Evolutionary conservation across 73 alveolate species (phyloP).

Genomic region (Strombidium stylifer): DNA sequence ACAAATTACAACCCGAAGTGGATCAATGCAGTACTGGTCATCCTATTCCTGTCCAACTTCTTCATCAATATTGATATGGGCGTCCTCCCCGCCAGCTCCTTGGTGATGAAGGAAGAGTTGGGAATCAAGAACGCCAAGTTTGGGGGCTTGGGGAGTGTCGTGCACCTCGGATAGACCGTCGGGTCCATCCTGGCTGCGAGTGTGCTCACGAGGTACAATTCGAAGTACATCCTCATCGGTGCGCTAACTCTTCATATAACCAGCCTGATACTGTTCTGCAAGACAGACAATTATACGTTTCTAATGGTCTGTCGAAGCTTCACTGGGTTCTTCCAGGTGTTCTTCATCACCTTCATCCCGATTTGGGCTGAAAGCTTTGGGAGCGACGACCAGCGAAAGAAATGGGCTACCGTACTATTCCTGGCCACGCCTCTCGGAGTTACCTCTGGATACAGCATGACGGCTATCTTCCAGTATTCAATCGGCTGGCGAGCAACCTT

Average conservation of each 20-base stretch:
- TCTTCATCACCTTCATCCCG: slow-evolving; percentile 74
- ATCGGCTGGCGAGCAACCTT: slow-evolving; percentile 71
- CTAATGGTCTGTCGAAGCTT: slow-evolving; percentile 58
- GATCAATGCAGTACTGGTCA: not conserved
- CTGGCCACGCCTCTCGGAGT: slow-evolving; percentile 84
- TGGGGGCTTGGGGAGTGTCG: slow-evolving; percentile 82
- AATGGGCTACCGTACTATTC: slow-evolving; percentile 69
- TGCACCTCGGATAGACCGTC: slow-evolving; percentile 74
- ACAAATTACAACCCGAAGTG: too few relatives aligned
- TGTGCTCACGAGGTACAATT: too few relatives aligned
- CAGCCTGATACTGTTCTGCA: slow-evolving; percentile 39
- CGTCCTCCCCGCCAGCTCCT: slow-evolving; percentile 81
- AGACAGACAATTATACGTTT: slow-evolving; percentile 25
- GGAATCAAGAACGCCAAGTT: slow-evolving; percentile 60
- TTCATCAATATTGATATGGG: slow-evolving; percentile 71
- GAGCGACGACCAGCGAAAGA: slow-evolving; percentile 51
- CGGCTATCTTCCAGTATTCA: slow-evolving; percentile 59
- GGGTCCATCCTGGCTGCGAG: too few relatives aligned
- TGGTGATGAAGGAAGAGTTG: slow-evolving; percentile 61
- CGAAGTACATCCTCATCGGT: slow-evolving; percentile 69
- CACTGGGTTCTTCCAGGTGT: slow-evolving; percentile 82
- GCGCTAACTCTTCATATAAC: slow-evolving; percentile 31
- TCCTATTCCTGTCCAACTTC: not conserved
- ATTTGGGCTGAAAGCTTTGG: slow-evolving; percentile 86
- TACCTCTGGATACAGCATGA: slow-evolving; percentile 66